A percentile compares a stretch with the other conserved stretches of the same genome.
Conservation (phyloP, 1,284 basidiomycete species). For the Xerocomus amazonicus region DNA sequence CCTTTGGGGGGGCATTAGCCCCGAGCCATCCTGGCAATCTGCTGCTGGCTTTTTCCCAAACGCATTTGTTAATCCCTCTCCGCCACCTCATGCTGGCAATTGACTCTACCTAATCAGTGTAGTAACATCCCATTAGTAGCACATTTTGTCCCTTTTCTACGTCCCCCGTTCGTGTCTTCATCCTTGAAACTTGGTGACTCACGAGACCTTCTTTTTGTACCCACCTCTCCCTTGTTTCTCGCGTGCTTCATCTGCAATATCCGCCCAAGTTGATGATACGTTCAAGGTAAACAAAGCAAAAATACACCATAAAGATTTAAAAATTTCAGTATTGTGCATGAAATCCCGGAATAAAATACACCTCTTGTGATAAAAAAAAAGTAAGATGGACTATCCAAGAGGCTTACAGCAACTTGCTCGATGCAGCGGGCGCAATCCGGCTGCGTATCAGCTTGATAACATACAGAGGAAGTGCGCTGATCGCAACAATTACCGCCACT, state of each 20-base stretch:
- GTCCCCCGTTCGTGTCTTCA: background rate
- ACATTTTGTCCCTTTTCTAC: background rate
- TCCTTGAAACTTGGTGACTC: background rate
- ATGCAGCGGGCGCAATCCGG: conserved; percentile 89
- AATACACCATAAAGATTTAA: conserved; percentile 38
- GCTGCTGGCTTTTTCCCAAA: conserved; percentile 42
- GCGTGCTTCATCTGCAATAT: conserved; percentile 33
- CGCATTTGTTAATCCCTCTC: conserved; percentile 47
- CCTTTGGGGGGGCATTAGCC: conserved; percentile 41
- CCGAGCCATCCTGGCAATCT: conserved; percentile 48
- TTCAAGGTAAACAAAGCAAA: conserved; percentile 29
- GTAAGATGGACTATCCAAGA: background rate
- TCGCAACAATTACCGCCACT: conserved; percentile 89
- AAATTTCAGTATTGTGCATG: conserved; percentile 8
- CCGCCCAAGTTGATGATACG: conserved; percentile 17
- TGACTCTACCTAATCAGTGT: conserved; percentile 33
- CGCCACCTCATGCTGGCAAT: conserved; percentile 52
- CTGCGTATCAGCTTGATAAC: conserved; percentile 86
- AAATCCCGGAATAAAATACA: background rate
- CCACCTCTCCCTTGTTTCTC: background rate
- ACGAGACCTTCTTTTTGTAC: conserved; percentile 15
- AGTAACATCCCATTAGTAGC: conserved; percentile 18
- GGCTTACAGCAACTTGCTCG: conserved; percentile 79
- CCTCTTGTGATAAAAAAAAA: background rate
- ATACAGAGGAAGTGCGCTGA: conserved; percentile 90